phyloP scores from a whole-genome alignment of 148 eudicot genomes.

The Cornus kousa region DNA sequence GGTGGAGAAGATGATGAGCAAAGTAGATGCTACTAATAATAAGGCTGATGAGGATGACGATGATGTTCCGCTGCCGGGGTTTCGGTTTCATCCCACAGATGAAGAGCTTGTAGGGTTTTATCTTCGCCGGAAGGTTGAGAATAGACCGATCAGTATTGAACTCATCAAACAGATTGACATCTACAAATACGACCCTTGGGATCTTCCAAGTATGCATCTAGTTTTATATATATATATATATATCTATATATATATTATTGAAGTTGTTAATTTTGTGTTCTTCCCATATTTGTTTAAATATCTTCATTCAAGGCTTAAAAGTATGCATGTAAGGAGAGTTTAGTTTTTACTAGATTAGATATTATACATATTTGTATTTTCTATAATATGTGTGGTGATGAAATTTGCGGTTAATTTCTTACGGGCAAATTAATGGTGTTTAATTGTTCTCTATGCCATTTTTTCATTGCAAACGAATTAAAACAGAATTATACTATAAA shows the following conservation, averaged over 20 bases:
- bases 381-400: no score
- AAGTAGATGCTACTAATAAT: background rate
- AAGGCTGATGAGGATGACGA: constrained; percentile 9
- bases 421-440: no score
- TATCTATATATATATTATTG: background rate
- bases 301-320: no score
- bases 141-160: constrained; percentile 3
- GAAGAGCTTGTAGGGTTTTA: constrained; percentile 29
- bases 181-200: constrained; percentile 25
- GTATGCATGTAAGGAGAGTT: no score
- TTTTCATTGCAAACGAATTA: no score
- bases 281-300: no score
- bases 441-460: no score
- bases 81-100: constrained; percentile 24
- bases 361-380: no score
- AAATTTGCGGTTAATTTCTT: no score
- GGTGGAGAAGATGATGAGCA: background rate
- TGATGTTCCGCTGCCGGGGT: constrained; percentile 14
- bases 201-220: constrained; percentile 15
- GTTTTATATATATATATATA: background rate
- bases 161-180: constrained; percentile 18
- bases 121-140: constrained; percentile 18
- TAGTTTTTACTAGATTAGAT: no score
- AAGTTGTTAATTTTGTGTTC: no score
- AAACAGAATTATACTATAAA: no score